Conservation (phyloP, 2,329 filamentous ascomycete genomes). For the Epichloe sp. region DNA sequence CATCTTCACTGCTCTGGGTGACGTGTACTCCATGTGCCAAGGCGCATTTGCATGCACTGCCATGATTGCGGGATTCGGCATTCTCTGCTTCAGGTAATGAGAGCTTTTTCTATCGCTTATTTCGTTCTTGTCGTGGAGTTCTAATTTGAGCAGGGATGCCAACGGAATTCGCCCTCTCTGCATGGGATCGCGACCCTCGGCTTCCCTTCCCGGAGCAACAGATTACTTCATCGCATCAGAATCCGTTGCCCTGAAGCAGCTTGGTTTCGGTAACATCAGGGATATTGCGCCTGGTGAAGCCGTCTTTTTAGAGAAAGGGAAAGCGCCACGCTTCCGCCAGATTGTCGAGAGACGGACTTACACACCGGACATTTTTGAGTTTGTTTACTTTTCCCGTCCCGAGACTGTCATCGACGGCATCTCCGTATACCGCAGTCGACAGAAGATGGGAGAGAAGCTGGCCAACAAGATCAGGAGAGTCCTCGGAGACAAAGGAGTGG, state of each 20-base stretch:
- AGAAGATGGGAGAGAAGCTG: slow-evolving; percentile 76
- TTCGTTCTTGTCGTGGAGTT: neutral
- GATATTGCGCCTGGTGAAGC: slow-evolving; percentile 77
- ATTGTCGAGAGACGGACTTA: slow-evolving; percentile 57
- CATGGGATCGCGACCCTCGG: slow-evolving; percentile 59
- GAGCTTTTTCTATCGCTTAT: too few species aligned
- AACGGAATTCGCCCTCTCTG: slow-evolving; percentile 67
- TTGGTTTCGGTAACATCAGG: slow-evolving; percentile 62
- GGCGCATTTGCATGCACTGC: slow-evolving; percentile 71
- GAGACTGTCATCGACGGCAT: slow-evolving; percentile 80
- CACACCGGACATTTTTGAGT: slow-evolving; percentile 69
- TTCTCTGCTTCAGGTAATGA: slow-evolving; percentile 55
- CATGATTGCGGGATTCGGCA: slow-evolving; percentile 70
- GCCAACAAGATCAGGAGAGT: slow-evolving; percentile 57
- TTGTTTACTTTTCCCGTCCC: slow-evolving; percentile 74
- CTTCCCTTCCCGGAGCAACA: slow-evolving; percentile 44
- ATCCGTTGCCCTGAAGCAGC: slow-evolving; percentile 68
- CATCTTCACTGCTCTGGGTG: slow-evolving; percentile 56
- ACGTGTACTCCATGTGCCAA: slow-evolving; percentile 60
- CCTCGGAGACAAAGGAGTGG: slow-evolving; percentile 55
- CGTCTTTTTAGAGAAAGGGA: slow-evolving; percentile 72
- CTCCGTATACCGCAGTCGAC: slow-evolving; percentile 68
- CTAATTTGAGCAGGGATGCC: slow-evolving; percentile 3
- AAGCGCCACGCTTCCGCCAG: slow-evolving; percentile 60
- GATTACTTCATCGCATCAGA: slow-evolving; percentile 92